Conservation (phyloP, 169 alveolate species). For the Ichthyophthirius multifiliis region DNA sequence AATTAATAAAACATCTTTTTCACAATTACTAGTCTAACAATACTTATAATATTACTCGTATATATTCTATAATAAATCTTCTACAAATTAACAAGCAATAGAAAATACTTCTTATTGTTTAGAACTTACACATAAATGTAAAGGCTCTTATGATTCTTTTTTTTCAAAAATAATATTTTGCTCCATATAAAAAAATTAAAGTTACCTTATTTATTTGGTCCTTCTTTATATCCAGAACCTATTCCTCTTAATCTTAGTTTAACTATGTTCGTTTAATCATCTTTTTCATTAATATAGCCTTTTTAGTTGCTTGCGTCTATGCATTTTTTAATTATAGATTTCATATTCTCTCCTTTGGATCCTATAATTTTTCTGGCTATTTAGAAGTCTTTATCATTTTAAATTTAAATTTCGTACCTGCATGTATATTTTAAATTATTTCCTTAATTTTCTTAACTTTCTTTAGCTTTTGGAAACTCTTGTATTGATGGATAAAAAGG, state of each 20-base stretch:
- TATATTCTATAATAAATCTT: slow-evolving; percentile 78
- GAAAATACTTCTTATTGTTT: slow-evolving; percentile 85
- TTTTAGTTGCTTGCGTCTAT: slow-evolving; percentile 34
- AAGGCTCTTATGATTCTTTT: slow-evolving; percentile 91
- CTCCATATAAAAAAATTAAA: not conserved
- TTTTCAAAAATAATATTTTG: slow-evolving; percentile 13
- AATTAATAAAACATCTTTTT: slow-evolving; percentile 39
- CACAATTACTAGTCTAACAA: slow-evolving; percentile 41
- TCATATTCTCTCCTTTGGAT: slow-evolving; percentile 92
- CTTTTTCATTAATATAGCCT: slow-evolving; percentile 24
- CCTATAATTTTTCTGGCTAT: slow-evolving; percentile 93
- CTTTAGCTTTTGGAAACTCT: not conserved
- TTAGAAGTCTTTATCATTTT: slow-evolving; percentile 90
- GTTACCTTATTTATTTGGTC: slow-evolving; percentile 64
- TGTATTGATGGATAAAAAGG: not conserved
- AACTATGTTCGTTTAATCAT: slow-evolving; percentile 67
- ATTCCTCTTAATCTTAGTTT: slow-evolving; percentile 92
- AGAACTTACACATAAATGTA: slow-evolving; percentile 92
- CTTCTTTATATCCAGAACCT: slow-evolving; percentile 95
- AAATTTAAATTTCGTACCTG: slow-evolving; percentile 90
- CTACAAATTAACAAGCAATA: slow-evolving; percentile 87
- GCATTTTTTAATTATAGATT: slow-evolving; percentile 88
- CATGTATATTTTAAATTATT: slow-evolving; percentile 85
- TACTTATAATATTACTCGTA: slow-evolving; percentile 88
- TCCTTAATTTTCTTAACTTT: not conserved